These are phyloP conservation scores for Lasiodiplodia sp. DNA, from an alignment of 2,329 filamentous ascomycete genomes.

Conservation along the genomic window DNA sequence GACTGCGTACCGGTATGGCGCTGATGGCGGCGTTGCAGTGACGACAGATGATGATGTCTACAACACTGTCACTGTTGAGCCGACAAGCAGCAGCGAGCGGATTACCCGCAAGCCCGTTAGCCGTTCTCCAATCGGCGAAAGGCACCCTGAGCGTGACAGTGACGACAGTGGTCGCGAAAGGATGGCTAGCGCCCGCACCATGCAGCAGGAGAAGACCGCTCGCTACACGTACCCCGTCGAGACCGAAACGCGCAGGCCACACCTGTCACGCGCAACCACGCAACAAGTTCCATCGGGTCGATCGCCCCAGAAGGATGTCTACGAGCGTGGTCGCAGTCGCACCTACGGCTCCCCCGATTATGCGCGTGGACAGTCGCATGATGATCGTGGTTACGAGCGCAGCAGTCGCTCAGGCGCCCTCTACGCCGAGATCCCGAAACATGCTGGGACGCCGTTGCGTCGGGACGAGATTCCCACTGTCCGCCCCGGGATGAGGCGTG, in stretches of 20 bases:
- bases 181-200: slow-evolving; percentile 14
- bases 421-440: slow-evolving; percentile 38
- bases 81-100: slow-evolving; percentile 29
- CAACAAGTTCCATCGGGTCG: not conserved
- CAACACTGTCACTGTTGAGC: slow-evolving; percentile 45
- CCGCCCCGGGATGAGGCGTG: slow-evolving; percentile 14
- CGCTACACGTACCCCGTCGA: slow-evolving; percentile 5
- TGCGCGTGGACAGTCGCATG: not conserved
- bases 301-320: not conserved
- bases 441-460: slow-evolving; percentile 36
- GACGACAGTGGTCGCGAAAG: slow-evolving; percentile 22
- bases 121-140: not conserved
- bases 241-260: slow-evolving; percentile 7
- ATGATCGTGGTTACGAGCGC: slow-evolving; percentile 31
- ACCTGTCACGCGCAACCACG: not conserved
- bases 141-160: not conserved
- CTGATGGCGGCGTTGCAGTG: slow-evolving; percentile 33
- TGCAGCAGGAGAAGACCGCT: not conserved
- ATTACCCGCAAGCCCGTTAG: slow-evolving; percentile 1
- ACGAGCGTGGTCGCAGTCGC: slow-evolving; percentile 21
- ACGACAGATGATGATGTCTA: slow-evolving; percentile 33
- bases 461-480: slow-evolving; percentile 37
- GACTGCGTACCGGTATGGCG: slow-evolving; percentile 42
- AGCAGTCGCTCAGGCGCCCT: slow-evolving; percentile 37
- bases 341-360: slow-evolving; percentile 20